Conservation (phyloP, 2,329 filamentous ascomycete species). For the Cercospora canescens region DNA sequence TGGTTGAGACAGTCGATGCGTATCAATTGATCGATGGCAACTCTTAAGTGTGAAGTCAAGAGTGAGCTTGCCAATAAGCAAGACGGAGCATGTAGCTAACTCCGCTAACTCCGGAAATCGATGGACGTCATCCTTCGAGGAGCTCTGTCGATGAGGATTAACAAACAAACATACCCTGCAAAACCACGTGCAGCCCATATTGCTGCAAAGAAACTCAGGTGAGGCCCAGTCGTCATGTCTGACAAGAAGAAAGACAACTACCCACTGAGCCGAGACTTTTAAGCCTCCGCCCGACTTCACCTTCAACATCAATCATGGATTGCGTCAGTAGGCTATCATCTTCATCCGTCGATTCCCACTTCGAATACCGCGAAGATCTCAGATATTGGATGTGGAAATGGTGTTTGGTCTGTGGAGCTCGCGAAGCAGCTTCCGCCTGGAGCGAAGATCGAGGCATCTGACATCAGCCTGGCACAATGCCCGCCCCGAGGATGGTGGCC, state of each 20-base stretch:
- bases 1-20: background rate
- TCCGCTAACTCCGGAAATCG: too few species aligned
- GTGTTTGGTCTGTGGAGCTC: constrained; percentile 9
- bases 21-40: too few species aligned
- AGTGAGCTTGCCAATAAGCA: too few species aligned
- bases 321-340: background rate
- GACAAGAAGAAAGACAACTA: background rate
- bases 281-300: background rate
- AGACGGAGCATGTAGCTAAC: too few species aligned
- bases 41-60: too few species aligned
- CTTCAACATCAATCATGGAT: background rate
- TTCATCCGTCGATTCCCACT: constrained; percentile 6
- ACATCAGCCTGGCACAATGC: constrained; percentile 8
- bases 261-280: background rate
- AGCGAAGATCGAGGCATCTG: background rate
- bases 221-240: background rate
- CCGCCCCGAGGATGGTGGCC: constrained; percentile 6
- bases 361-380: background rate
- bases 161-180: too few species aligned
- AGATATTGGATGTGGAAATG: constrained; percentile 11
- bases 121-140: too few species aligned
- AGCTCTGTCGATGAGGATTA: too few species aligned
- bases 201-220: too few species aligned
- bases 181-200: too few species aligned
- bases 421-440: background rate